phyloP scores from a whole-genome alignment of 176 grass and related monocot species.

The Triticum urartu region DNA sequence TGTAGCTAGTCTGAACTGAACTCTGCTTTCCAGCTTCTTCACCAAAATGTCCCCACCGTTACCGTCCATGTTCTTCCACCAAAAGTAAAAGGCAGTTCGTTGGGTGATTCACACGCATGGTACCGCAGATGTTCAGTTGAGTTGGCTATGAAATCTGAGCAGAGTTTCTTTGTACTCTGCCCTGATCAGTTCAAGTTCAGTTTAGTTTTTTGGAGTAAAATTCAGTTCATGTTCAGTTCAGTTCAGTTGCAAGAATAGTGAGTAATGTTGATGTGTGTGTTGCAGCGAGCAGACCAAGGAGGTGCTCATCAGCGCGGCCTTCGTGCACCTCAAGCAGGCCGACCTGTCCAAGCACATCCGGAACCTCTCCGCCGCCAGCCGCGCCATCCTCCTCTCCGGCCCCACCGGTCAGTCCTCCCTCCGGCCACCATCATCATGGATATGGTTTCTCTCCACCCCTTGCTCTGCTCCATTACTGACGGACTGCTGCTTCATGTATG shows the following conservation, averaged over 20 bases:
- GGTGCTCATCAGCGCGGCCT: slow-evolving; percentile 84
- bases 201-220: too few relatives aligned
- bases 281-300: slow-evolving; percentile 77
- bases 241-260: too few relatives aligned
- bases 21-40: neutral
- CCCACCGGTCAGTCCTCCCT: slow-evolving; percentile 53
- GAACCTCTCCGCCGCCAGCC: slow-evolving; percentile 87
- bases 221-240: neutral
- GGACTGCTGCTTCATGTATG: neutral
- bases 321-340: slow-evolving; percentile 77
- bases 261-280: neutral
- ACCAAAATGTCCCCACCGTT: neutral
- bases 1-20: neutral
- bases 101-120: neutral
- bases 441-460: neutral
- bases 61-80: neutral
- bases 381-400: slow-evolving; percentile 78
- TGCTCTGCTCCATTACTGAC: neutral
- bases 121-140: neutral
- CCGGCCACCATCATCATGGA: too few relatives aligned
- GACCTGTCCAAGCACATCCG: slow-evolving; percentile 76
- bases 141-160: neutral
- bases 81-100: neutral
- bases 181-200: neutral
- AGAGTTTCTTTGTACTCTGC: neutral